Evolutionary conservation across 495 filamentous ascomycete genomes (phyloP).

Genomic region (Penicillium chermesinum): DNA sequence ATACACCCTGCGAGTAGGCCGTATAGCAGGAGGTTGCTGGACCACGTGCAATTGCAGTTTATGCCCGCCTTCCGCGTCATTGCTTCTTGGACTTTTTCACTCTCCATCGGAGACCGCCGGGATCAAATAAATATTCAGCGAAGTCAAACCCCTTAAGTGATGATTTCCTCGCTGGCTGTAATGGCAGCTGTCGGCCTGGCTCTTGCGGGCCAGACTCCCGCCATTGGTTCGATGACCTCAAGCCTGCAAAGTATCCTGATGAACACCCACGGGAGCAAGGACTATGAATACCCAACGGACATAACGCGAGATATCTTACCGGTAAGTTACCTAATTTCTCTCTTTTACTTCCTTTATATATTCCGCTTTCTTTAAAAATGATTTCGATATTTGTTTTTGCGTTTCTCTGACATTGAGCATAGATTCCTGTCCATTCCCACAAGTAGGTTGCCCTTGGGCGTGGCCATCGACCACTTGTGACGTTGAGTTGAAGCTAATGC

Average conservation of each 20-base stretch:
- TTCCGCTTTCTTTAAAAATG: not conserved
- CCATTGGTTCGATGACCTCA: constrained; percentile 23
- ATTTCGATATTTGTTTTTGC: not conserved
- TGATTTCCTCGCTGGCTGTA: constrained; percentile 11
- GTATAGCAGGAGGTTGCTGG: not conserved
- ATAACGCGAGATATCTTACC: constrained; percentile 42
- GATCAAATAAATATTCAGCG: not conserved
- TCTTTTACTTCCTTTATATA: not conserved
- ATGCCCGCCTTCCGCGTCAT: constrained; percentile 2
- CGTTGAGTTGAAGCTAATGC: not conserved
- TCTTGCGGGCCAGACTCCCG: constrained; percentile 21
- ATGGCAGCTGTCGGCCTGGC: constrained; percentile 21
- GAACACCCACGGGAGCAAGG: constrained; percentile 38
- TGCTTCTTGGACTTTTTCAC: not conserved
- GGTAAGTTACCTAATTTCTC: constrained; percentile 22
- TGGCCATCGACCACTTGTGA: not conserved
- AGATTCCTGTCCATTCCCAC: constrained; percentile 44
- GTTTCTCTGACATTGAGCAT: constrained; percentile 14
- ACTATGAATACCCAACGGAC: constrained; percentile 44
- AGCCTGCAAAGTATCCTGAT: constrained; percentile 38
- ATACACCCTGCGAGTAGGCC: no score
- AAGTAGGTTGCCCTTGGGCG: constrained; percentile 24
- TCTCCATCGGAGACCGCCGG: not conserved
- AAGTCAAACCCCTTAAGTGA: not conserved
- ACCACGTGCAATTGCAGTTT: constrained; percentile 1